Evolutionary conservation across 73 alveolate genomes (phyloP), one percentile per base, ranked within the genome.

Genomic region (Breviolum minutum): DNA sequence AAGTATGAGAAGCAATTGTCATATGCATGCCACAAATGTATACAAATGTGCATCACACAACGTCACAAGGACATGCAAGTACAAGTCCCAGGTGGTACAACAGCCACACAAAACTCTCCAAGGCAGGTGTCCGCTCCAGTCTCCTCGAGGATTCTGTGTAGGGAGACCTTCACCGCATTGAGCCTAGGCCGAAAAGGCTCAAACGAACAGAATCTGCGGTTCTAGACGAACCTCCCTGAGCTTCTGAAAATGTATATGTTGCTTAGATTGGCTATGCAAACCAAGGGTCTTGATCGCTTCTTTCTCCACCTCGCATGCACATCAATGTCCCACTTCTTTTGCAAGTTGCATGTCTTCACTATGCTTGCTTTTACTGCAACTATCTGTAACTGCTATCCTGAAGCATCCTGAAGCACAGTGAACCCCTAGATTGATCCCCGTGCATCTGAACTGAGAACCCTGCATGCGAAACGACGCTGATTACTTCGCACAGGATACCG

Each of bases 401-500:
- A 40, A 40, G 54, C 54, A 40, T 40, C 80, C 20, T 60, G 54
- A 6, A 26, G 5, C 63, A 60, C 87, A 77, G 82, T 71, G 32
- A 13, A 26, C 24, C 82, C 27, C 82, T 71, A 26, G n/a, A 16
- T 16, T 26, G 32, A 71, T 24, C 32, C 82, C 8, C 82, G 2
- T 12, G 54, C 54, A 0, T 0, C 54, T 3, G 8, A 30, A 60
- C 98, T 92, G 9, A 76, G 98, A 30, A 16, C 68, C 10, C 20
- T 40, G 32, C 98, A 26, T 92, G 98, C 26, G 98, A 92, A 69
- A 92, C 98, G 87, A 92, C 98, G 64, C 98, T 92, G 80, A 92
- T 92, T 64, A 92, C 98, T 76, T 92, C 98, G 27, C 98, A 92
- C n/a, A 92, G 80, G 29, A 92, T 92, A 61, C 98, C 98, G 90